Percentiles rank a stretch among this genome's conserved stretches.
These are phyloP conservation scores for Fusarium austroafricanum DNA, from an alignment of 2,329 filamentous ascomycete genomes.

Conservation along the genomic window DNA sequence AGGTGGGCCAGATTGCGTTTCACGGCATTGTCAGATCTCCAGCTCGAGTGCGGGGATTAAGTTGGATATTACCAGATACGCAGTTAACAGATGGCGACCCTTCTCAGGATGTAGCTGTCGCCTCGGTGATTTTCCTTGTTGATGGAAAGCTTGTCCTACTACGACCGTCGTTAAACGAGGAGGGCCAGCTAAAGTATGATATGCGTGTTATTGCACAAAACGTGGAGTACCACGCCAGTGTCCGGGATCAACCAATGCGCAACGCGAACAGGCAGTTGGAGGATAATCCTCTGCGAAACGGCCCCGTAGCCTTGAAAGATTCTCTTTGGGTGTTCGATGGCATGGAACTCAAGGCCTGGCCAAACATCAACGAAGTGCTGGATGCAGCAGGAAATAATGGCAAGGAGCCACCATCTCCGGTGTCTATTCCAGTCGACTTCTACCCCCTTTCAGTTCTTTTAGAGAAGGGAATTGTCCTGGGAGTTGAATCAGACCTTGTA, in stretches of 20 bases:
- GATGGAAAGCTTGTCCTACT: constrained; percentile 95
- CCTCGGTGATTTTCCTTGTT: constrained; percentile 94
- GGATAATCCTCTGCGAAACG: constrained; percentile 41
- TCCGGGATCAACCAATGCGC: constrained; percentile 79
- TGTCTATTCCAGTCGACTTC: constrained; percentile 89
- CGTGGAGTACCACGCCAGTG: constrained; percentile 93
- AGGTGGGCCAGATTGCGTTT: constrained; percentile 98
- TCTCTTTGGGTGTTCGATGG: constrained; percentile 97
- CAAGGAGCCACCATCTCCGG: constrained; percentile 77
- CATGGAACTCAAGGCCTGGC: constrained; percentile 86
- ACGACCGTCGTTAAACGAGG: constrained; percentile 84
- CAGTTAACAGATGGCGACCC: constrained; percentile 93
- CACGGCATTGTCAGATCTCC: constrained; percentile 96
- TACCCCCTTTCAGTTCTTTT: constrained; percentile 90
- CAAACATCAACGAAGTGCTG: constrained; percentile 86
- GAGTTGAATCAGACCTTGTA: constrained; percentile 92
- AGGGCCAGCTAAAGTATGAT: constrained; percentile 92
- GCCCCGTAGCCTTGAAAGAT: constrained; percentile 72
- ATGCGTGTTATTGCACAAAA: constrained; percentile 98
- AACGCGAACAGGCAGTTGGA: constrained; percentile 48
- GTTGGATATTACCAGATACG: constrained; percentile 93
- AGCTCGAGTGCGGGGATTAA: constrained; percentile 89
- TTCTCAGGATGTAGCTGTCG: constrained; percentile 92
- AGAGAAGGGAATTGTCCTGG: constrained; percentile 90
- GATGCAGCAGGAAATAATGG: constrained; percentile 73